These are phyloP conservation scores for Sclerospora graminicola DNA, from an alignment of 352 stramenopile species.

Conservation along the genomic window DNA sequence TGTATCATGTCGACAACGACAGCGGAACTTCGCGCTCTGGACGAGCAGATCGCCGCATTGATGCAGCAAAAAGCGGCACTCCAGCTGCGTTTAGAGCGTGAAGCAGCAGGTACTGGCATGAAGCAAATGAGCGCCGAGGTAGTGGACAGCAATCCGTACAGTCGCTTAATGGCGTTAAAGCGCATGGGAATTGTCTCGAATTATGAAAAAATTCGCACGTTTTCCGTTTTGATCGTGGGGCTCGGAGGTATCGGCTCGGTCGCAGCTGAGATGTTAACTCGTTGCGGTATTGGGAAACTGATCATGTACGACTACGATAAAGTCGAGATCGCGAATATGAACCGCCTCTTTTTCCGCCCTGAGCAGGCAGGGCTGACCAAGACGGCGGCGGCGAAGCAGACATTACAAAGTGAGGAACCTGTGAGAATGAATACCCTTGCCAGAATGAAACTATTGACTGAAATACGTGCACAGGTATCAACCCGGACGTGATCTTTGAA, in stretches of 20 bases:
- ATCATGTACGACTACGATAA: constrained; percentile 88
- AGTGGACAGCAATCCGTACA: constrained; percentile 84
- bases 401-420: constrained; percentile 48
- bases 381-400: constrained; percentile 79
- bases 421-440: not conserved
- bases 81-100: constrained; percentile 38
- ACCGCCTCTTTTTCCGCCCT: constrained; percentile 85
- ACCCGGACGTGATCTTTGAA: constrained; percentile 83
- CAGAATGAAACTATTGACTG: too few species aligned
- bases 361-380: constrained; percentile 84
- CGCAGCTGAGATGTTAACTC: constrained; percentile 84
- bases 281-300: constrained; percentile 84
- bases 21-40: constrained; percentile 44
- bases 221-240: constrained; percentile 76
- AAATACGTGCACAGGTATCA: constrained; percentile 43
- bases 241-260: constrained; percentile 82
- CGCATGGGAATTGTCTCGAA: constrained; percentile 87
- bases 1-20: constrained; percentile 19
- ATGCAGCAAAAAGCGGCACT: constrained; percentile 64
- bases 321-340: constrained; percentile 89
- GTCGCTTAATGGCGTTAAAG: constrained; percentile 83
- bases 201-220: constrained; percentile 78
- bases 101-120: constrained; percentile 18
- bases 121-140: constrained; percentile 72
- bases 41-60: constrained; percentile 59